These are phyloP conservation scores for Diaporthe helianthi DNA, from an alignment of 2,329 filamentous ascomycete genomes.

Conservation along the genomic window DNA sequence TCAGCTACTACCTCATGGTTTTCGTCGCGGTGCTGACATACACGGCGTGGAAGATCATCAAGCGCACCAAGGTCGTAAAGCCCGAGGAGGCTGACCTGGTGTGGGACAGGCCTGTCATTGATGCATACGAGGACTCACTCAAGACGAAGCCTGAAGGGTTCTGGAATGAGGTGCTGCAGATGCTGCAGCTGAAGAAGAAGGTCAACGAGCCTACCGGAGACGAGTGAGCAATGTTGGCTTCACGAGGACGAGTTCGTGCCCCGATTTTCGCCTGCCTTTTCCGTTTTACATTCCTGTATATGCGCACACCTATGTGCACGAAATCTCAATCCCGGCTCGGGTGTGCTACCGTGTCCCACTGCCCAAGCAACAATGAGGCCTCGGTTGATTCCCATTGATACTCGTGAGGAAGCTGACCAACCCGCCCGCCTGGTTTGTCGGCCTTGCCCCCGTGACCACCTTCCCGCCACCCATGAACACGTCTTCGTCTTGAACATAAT, in stretches of 20 bases:
- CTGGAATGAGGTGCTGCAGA: conserved; percentile 59
- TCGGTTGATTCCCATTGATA: neutral
- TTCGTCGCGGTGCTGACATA: conserved; percentile 60
- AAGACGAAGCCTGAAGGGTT: conserved; percentile 57
- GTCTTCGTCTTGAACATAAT: neutral
- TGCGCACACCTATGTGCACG: neutral
- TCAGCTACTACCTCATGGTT: conserved; percentile 62
- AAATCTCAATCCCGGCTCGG: conserved; percentile 10
- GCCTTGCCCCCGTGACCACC: neutral
- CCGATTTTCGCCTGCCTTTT: neutral
- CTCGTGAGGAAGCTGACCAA: neutral
- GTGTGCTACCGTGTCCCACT: neutral
- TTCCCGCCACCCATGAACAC: neutral
- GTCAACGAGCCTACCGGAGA: conserved; percentile 30
- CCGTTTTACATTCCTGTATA: too few relatives aligned
- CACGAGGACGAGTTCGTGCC: too few relatives aligned
- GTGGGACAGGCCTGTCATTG: conserved; percentile 38
- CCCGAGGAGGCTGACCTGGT: conserved; percentile 49
- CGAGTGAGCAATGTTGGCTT: conserved; percentile 1
- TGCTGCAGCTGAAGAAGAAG: conserved; percentile 49
- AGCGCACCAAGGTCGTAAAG: conserved; percentile 61
- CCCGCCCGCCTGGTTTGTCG: too few relatives aligned
- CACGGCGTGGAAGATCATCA: conserved; percentile 68
- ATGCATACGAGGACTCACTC: conserved; percentile 60
- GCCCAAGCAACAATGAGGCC: neutral